Evolutionary conservation across 306 rosid genomes (phyloP), one percentile per base, ranked within the genome.

Genomic region (Delonix regia): DNA sequence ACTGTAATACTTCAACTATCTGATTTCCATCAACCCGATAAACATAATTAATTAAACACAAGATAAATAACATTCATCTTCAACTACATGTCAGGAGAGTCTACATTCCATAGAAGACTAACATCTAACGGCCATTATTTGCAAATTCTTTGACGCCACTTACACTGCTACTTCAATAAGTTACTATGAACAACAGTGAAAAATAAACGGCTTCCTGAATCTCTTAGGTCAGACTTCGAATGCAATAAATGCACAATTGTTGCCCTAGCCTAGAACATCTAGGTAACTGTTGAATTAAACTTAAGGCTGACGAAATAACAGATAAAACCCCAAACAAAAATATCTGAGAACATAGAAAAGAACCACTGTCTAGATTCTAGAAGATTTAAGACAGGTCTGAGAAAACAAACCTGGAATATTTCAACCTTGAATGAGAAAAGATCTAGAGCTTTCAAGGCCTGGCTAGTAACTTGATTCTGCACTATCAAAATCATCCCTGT

Each of bases 331-430:
- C 33, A n/a, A 16, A 76, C 27, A 64, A 18, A 28, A 28, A 22
- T 30, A 19, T n/a, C 16, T 28, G 7, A 59, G 70, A 30, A 8
- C 56, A 75, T 5, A 6, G 65, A 57, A 56, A 19, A 49, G 66
- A 61, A 75, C 6, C 59, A 44, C 45, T 12, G 27, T 69, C 42
- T 16, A 38, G 39, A 56, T 27, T 69, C 42, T 16, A 38, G 39
- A 56, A 36, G 6, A 36, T 5, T 9, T 7, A 45, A 36, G 5
- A 63, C 9, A 64, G 7, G n/a, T 25, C 22, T 8, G 62, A 19
- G 74, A 83, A 41, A 75, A 84, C 87, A 70, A 81, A 95, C 99
- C 98, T 93, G 98, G 63, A 95, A 95, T 38, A 91, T 85, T 80
- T 95, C 99, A 69, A 90, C 97, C 79, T 92, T 93, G 75, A 91